These are phyloP conservation scores for Penicillium hesseltinei DNA, from an alignment of 2,329 filamentous ascomycete genomes.

Conservation along the genomic window DNA sequence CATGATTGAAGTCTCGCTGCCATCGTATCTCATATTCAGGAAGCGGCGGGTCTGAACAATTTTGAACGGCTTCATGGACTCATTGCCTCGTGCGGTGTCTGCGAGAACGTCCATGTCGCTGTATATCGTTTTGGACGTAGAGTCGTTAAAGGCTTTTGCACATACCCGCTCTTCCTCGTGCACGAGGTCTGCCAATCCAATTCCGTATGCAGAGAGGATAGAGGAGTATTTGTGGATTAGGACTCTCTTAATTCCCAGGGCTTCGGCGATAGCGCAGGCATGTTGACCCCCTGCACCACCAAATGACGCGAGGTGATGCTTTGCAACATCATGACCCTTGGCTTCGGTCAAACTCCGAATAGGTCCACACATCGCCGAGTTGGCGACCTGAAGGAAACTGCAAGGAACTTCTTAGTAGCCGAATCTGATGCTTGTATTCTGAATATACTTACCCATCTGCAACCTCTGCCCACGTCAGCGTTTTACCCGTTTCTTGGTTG, in stretches of 20 bases:
- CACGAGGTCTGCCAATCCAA: constrained; percentile 44
- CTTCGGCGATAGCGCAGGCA: constrained; percentile 82
- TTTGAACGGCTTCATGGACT: constrained; percentile 2
- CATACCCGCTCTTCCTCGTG: constrained; percentile 38
- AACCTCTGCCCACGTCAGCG: constrained; percentile 57
- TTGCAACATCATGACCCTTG: constrained; percentile 80
- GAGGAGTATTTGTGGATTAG: constrained; percentile 63
- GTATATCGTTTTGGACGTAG: background rate
- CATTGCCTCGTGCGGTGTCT: background rate
- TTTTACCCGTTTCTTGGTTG: constrained; percentile 59
- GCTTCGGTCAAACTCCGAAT: constrained; percentile 84
- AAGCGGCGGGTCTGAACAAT: constrained; percentile 1
- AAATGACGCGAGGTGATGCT: constrained; percentile 80
- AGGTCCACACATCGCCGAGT: constrained; percentile 84
- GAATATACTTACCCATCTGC: constrained; percentile 17
- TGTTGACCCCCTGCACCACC: constrained; percentile 89
- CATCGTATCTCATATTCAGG: constrained; percentile 41
- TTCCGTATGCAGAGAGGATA: constrained; percentile 47
- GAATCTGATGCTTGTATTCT: background rate
- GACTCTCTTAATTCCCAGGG: constrained; percentile 75
- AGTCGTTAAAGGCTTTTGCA: constrained; percentile 11
- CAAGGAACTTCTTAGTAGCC: constrained; percentile 63
- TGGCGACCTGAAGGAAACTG: constrained; percentile 84
- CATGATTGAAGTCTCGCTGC: constrained; percentile 46
- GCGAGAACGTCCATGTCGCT: background rate